phyloP scores from a whole-genome alignment of 2,329 filamentous ascomycete genomes.

The Claviceps sp. region DNA sequence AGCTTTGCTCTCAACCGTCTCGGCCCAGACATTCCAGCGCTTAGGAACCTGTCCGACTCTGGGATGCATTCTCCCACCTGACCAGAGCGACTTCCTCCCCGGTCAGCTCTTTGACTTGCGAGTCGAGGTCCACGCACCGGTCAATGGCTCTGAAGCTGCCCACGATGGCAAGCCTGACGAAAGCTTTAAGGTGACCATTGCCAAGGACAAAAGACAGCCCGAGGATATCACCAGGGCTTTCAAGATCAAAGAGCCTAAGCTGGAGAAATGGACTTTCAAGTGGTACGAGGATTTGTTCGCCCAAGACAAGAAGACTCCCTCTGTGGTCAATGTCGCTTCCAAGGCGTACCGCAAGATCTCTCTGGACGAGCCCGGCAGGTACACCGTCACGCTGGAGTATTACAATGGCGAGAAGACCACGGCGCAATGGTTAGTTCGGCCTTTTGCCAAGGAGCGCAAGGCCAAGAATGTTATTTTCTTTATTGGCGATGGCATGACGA shows the following conservation, averaged over 20 bases:
- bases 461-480: slow-evolving; percentile 81
- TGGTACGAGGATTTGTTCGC: slow-evolving; percentile 81
- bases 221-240: slow-evolving; percentile 54
- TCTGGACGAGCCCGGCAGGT: slow-evolving; percentile 67
- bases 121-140: slow-evolving; percentile 67
- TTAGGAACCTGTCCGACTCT: slow-evolving; percentile 46
- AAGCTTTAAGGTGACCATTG: slow-evolving; percentile 62
- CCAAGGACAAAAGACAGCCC: slow-evolving; percentile 43
- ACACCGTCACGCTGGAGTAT: slow-evolving; percentile 63
- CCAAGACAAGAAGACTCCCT: slow-evolving; percentile 53
- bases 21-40: slow-evolving; percentile 46
- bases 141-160: slow-evolving; percentile 71
- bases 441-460: slow-evolving; percentile 54
- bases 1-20: slow-evolving; percentile 25
- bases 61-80: slow-evolving; percentile 47
- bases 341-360: slow-evolving; percentile 67
- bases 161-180: slow-evolving; percentile 55
- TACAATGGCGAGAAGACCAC: slow-evolving; percentile 58
- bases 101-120: slow-evolving; percentile 77
- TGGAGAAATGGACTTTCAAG: slow-evolving; percentile 73
- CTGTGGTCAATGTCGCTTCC: slow-evolving; percentile 65
- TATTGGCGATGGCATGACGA: slow-evolving; percentile 63
- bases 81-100: slow-evolving; percentile 66
- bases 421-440: slow-evolving; percentile 65
- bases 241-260: slow-evolving; percentile 50